Conservation (phyloP, 78 protist genomes). For the Isochrysis galbana region DNA sequence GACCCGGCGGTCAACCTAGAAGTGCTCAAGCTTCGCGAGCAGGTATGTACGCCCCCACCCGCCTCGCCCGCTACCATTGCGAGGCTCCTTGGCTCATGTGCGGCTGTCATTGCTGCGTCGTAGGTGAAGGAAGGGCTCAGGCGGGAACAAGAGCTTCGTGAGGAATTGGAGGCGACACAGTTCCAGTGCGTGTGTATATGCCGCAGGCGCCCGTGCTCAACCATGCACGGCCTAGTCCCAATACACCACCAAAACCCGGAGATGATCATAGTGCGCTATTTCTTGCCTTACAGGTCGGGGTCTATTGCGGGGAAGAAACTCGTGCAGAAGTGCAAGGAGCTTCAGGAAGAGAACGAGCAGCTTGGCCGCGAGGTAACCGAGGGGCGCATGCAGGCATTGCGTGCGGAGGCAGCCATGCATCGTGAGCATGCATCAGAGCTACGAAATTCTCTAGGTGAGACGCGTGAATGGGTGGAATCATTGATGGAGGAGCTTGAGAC, state of each 20-base stretch:
- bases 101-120: background rate
- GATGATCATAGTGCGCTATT: background rate
- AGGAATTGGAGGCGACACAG: background rate
- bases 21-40: background rate
- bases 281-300: background rate
- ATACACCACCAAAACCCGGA: too few relatives aligned
- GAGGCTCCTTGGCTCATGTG: too few relatives aligned
- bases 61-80: too few relatives aligned
- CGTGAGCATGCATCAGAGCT: background rate
- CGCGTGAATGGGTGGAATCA: background rate
- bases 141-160: background rate
- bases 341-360: slow-evolving; percentile 2
- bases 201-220: background rate
- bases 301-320: background rate
- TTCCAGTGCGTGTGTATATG: background rate
- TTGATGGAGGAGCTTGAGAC: background rate
- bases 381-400: background rate
- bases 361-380: background rate
- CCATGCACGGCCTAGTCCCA: too few relatives aligned
- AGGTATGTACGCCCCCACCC: too few relatives aligned
- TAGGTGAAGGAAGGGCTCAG: background rate
- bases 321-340: background rate
- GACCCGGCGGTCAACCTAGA: background rate
- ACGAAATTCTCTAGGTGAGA: background rate
- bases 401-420: background rate